These are phyloP conservation scores for Maudiozyma humilis DNA, from an alignment of 1,139 yeast species.

Conservation along the genomic window DNA sequence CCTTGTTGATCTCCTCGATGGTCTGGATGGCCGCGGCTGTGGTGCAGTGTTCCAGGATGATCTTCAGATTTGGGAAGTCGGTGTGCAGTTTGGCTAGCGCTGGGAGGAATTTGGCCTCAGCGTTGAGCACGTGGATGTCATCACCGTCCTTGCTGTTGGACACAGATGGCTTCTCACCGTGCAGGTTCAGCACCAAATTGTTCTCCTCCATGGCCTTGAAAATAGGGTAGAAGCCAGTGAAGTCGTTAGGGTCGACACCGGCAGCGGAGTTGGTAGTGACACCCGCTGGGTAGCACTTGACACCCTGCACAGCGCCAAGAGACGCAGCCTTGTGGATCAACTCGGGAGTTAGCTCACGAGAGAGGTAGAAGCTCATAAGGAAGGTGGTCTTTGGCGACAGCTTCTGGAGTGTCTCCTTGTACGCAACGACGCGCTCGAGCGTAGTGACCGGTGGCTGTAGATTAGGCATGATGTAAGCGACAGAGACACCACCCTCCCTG, in stretches of 20 bases:
- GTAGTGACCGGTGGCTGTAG: slow-evolving; percentile 86
- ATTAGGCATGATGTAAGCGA: slow-evolving; percentile 95
- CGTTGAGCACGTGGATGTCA: slow-evolving; percentile 78
- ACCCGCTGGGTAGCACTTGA: slow-evolving; percentile 96
- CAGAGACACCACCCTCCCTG: slow-evolving; percentile 79
- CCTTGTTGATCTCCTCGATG: slow-evolving; percentile 46
- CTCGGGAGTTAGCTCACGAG: slow-evolving; percentile 75
- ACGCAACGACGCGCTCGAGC: slow-evolving; percentile 62
- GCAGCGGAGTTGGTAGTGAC: slow-evolving; percentile 90
- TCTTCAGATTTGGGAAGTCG: slow-evolving; percentile 80
- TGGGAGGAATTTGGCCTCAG: slow-evolving; percentile 90
- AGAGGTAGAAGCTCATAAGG: slow-evolving; percentile 81
- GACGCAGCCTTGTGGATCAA: slow-evolving; percentile 72
- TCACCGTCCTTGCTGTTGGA: slow-evolving; percentile 26
- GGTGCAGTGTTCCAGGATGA: slow-evolving; percentile 91
- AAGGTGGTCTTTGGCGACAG: slow-evolving; percentile 79
- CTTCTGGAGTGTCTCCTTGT: slow-evolving; percentile 55
- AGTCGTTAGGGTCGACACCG: slow-evolving; percentile 93
- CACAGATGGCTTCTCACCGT: slow-evolving; percentile 87
- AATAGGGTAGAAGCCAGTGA: slow-evolving; percentile 76
- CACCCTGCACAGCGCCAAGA: slow-evolving; percentile 64
- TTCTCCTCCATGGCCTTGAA: slow-evolving; percentile 80
- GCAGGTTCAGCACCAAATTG: slow-evolving; percentile 71
- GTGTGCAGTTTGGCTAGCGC: slow-evolving; percentile 68
- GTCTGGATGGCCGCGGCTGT: slow-evolving; percentile 79